Conservation (phyloP, 202 grass and related monocot species). For the Cymbopogon flexuosus region DNA sequence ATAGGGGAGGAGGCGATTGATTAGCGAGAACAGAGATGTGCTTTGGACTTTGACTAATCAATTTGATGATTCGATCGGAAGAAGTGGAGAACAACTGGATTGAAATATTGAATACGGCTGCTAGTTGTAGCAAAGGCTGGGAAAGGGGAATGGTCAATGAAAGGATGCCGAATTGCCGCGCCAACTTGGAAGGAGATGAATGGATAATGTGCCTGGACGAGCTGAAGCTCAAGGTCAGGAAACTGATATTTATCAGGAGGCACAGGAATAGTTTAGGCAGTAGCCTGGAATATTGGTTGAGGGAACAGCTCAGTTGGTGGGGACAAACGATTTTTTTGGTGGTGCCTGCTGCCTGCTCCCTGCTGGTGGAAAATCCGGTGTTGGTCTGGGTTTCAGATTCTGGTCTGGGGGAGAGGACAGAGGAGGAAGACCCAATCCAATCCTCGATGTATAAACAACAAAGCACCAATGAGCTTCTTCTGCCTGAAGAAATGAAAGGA, state of each 20-base stretch:
- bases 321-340: background rate
- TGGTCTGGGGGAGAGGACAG: background rate
- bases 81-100: constrained; percentile 19
- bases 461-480: background rate
- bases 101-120: background rate
- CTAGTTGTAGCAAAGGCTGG: background rate
- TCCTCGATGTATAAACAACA: too few species aligned
- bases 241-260: background rate
- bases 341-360: background rate
- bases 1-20: background rate
- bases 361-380: background rate
- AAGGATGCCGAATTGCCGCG: background rate
- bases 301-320: background rate
- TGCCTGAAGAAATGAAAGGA: background rate
- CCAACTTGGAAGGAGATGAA: background rate
- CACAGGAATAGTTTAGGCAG: background rate
- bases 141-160: constrained; percentile 8
- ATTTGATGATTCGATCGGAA: background rate
- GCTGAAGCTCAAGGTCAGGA: background rate
- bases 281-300: background rate
- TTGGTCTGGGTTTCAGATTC: constrained; percentile 11
- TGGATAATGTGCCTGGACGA: background rate
- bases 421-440: background rate
- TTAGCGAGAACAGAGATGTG: background rate
- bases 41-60: background rate